Evolutionary conservation across 805 yeast species (phyloP).

Genomic region (Candida bentonensis): DNA sequence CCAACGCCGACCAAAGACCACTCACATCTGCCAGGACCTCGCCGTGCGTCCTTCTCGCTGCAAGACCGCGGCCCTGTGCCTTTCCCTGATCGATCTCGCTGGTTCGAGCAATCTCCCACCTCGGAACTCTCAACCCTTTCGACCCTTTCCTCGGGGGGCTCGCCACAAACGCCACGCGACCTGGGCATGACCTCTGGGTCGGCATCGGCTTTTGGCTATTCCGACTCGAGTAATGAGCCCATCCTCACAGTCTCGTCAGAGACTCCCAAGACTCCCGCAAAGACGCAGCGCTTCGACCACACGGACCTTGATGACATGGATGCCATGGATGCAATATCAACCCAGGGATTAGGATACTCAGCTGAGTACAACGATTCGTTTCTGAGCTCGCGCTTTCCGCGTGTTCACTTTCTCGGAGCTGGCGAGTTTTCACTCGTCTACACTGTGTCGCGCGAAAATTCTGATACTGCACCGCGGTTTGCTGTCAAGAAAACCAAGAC

Average conservation of each 20-base stretch:
- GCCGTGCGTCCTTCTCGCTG: constrained; percentile 5
- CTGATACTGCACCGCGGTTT: constrained; percentile 26
- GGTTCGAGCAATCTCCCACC: background rate
- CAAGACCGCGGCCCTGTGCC: background rate
- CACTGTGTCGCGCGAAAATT: constrained; percentile 49
- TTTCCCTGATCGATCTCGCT: background rate
- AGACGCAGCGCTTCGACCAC: constrained; percentile 13
- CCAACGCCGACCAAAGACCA: constrained; percentile 29
- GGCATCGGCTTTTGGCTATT: constrained; percentile 22
- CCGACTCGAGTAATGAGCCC: background rate
- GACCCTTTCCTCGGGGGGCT: background rate
- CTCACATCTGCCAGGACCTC: constrained; percentile 2
- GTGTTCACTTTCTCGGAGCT: constrained; percentile 48
- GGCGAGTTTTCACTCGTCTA: constrained; percentile 90
- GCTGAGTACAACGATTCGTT: constrained; percentile 2
- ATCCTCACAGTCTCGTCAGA: background rate
- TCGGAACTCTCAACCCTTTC: background rate
- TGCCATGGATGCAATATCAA: constrained; percentile 4
- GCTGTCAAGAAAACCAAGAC: constrained; percentile 82
- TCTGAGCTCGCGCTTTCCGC: constrained; percentile 5
- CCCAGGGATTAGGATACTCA: constrained; percentile 2
- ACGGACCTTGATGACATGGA: constrained; percentile 5
- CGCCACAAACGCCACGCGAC: background rate
- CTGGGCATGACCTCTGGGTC: constrained; percentile 7
- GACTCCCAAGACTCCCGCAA: constrained; percentile 14